Evolutionary conservation across 495 filamentous ascomycete species (phyloP).

Genomic region (Neurospora sp.): DNA sequence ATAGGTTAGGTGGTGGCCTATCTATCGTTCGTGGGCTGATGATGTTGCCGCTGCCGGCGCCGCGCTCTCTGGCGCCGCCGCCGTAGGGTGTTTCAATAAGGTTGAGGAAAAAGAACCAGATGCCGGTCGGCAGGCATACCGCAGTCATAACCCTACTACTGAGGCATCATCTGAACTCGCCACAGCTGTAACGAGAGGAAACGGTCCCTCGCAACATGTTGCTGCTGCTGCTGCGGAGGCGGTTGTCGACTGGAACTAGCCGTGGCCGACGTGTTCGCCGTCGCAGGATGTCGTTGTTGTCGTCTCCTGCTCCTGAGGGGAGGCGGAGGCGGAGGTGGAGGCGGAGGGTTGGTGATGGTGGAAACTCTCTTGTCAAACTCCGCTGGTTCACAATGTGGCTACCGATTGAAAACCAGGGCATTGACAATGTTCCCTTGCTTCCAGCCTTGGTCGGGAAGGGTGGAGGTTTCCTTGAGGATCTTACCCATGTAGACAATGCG

Average conservation of each 20-base stretch:
- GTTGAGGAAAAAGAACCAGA: background rate
- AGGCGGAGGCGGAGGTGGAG: background rate
- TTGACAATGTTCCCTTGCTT: slow-evolving; percentile 67
- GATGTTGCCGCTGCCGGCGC: no score
- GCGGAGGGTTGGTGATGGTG: background rate
- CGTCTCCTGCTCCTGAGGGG: background rate
- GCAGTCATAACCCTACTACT: background rate
- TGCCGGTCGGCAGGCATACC: background rate
- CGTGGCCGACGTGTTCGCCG: background rate
- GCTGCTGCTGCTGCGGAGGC: background rate
- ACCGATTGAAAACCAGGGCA: slow-evolving; percentile 57
- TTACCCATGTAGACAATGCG: slow-evolving; percentile 71
- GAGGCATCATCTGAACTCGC: background rate
- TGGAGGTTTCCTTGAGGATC: slow-evolving; percentile 56
- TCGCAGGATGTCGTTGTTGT: background rate
- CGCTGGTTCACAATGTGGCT: slow-evolving; percentile 12
- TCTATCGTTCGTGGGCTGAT: background rate
- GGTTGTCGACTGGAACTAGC: background rate
- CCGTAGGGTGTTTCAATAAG: background rate
- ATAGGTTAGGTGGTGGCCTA: no score
- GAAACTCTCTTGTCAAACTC: background rate
- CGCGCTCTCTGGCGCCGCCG: no score
- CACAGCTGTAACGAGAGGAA: background rate
- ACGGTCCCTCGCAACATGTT: background rate
- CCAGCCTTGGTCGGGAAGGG: slow-evolving; percentile 64